phyloP scores from a whole-genome alignment of 495 filamentous ascomycete species.

The Penicillium diatomitis region DNA sequence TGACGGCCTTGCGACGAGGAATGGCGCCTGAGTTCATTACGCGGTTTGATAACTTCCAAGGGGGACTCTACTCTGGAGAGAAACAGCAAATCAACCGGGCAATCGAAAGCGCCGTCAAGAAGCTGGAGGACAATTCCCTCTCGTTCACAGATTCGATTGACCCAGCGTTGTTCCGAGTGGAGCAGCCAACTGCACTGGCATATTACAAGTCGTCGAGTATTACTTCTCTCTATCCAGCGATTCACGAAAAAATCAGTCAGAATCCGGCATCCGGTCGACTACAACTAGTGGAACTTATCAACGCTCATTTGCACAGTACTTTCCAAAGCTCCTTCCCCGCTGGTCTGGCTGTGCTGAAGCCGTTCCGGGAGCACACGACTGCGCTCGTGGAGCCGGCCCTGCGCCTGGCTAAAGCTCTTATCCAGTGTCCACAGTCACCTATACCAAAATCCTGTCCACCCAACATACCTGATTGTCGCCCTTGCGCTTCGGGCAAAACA shows the following conservation, averaged over 20 bases:
- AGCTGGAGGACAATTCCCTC: slow-evolving; percentile 43
- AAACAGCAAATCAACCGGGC: slow-evolving; percentile 55
- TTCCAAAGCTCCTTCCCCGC: slow-evolving; percentile 70
- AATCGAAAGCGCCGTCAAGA: slow-evolving; percentile 55
- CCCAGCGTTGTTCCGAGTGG: slow-evolving; percentile 51
- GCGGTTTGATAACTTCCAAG: slow-evolving; percentile 62
- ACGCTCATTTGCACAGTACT: slow-evolving; percentile 74
- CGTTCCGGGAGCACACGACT: slow-evolving; percentile 61
- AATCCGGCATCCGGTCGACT: slow-evolving; percentile 48
- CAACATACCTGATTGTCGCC: slow-evolving; percentile 61
- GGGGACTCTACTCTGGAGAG: slow-evolving; percentile 65
- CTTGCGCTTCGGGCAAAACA: slow-evolving; percentile 50
- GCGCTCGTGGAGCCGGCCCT: slow-evolving; percentile 60
- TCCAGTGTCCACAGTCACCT: slow-evolving; percentile 61
- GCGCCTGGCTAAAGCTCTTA: slow-evolving; percentile 61
- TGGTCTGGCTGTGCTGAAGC: slow-evolving; percentile 74
- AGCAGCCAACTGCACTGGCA: slow-evolving; percentile 61
- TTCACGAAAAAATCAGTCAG: slow-evolving; percentile 52
- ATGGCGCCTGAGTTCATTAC: slow-evolving; percentile 58
- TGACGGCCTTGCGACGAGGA: slow-evolving; percentile 64
- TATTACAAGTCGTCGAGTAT: slow-evolving; percentile 63
- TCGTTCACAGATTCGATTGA: slow-evolving; percentile 50
- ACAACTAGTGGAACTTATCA: slow-evolving; percentile 65
- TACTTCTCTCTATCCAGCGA: slow-evolving; percentile 50
- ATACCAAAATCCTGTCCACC: slow-evolving; percentile 76